These are phyloP conservation scores for Ogataea nakhonphanomensis DNA, from an alignment of 805 yeast species.

Conservation along the genomic window DNA sequence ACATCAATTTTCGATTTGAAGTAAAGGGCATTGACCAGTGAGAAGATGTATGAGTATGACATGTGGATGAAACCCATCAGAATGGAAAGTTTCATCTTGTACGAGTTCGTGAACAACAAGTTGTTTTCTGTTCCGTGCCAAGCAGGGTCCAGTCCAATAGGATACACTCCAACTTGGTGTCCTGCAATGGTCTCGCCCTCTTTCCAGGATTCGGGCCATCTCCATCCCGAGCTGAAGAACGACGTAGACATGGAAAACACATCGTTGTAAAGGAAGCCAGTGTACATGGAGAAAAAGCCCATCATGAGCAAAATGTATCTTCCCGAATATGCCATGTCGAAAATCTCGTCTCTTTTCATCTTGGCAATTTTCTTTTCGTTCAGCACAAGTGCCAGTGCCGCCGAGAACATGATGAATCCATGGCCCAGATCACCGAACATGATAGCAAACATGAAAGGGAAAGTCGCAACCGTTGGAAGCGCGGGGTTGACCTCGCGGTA, in stretches of 20 bases:
- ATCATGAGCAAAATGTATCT: slow-evolving; percentile 85
- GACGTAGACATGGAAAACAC: slow-evolving; percentile 89
- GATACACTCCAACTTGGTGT: slow-evolving; percentile 62
- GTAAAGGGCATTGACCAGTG: slow-evolving; percentile 72
- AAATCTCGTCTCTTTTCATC: slow-evolving; percentile 83
- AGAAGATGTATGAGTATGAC: slow-evolving; percentile 84
- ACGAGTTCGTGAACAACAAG: slow-evolving; percentile 86
- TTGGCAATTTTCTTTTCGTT: slow-evolving; percentile 69
- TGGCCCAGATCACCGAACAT: slow-evolving; percentile 99
- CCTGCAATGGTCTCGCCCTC: slow-evolving; percentile 71
- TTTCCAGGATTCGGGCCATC: slow-evolving; percentile 76
- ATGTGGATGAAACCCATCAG: slow-evolving; percentile 93
- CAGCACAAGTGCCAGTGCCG: slow-evolving; percentile 66
- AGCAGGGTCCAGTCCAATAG: slow-evolving; percentile 84
- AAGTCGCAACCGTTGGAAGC: slow-evolving; percentile 88
- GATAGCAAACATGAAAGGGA: slow-evolving; percentile 97
- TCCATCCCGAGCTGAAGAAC: slow-evolving; percentile 86
- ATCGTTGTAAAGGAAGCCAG: slow-evolving; percentile 93
- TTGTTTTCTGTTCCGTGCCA: slow-evolving; percentile 98
- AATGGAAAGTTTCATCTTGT: slow-evolving; percentile 94
- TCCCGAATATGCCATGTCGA: slow-evolving; percentile 94
- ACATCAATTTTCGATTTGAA: slow-evolving; percentile 75
- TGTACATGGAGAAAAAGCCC: slow-evolving; percentile 95
- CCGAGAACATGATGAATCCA: slow-evolving; percentile 76
- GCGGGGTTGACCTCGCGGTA: slow-evolving; percentile 97